Base-by-base conservation (phyloP, 2,329 filamentous ascomycete genomes). In the Neospermospora avenae region DNA sequence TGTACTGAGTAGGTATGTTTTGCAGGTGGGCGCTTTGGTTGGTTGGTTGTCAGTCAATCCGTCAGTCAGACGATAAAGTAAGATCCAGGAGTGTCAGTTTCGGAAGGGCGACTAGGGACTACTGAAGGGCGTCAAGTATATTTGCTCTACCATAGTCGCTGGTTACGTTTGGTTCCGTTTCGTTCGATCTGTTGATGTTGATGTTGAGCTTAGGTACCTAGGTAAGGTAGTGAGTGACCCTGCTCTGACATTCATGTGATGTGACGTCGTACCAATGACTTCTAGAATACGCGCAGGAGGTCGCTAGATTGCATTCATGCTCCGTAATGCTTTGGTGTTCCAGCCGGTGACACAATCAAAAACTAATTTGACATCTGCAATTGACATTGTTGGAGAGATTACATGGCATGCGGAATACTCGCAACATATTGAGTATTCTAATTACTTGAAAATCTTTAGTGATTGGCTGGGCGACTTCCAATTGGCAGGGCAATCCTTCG, bases 201-300 rank as follows among this genome's bases (percentile, higher is more conserved):
- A 22, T n/a, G n/a, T n/a, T n/a, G n/a, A n/a, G n/a, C n/a, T n/a
- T n/a, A n/a, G n/a, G n/a, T n/a, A n/a, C n/a, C n/a, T n/a, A n/a
- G n/a, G n/a, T n/a, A n/a, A n/a, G n/a, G n/a, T n/a, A n/a, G n/a
- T 41, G 37, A n/a, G 13, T 20, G 25, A 10, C 16, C 46, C 35
- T 31, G n/a, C 16, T 22, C 46, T 37, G 25, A n/a, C 31, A 37
- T 20, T 28, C 48, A 51, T 51, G 48, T 31, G n/a, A n/a, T n/a
- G 2, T 51, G 48, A 51, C 48, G 48, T 37, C 48, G 48, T 51
- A 31, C 46, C 46, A 31, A 51, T 51, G 48, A 37, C n/a, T 51
- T 51, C 48, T 35, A 13, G 48, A 37, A 34, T 49, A 7, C 25
- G 46, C 28, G 7, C 34, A n/a, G 46, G 34, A 49, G 46, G n/a